Conservation (phyloP, 371 early-diverging fungal species). For the Paraphysoderma sedebokerense region DNA sequence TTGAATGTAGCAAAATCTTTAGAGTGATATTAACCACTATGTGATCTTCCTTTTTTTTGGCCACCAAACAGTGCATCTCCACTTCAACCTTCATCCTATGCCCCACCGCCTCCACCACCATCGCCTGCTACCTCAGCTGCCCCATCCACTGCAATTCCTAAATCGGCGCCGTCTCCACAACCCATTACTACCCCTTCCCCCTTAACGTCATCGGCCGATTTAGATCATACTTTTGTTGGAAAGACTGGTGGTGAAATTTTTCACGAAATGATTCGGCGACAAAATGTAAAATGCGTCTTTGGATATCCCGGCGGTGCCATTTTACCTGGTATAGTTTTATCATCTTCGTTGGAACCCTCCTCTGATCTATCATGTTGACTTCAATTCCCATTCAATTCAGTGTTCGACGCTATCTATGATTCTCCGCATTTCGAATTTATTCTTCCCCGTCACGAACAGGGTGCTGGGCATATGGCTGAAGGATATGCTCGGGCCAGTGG, state of each 20-base stretch:
- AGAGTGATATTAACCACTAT: too few relatives aligned
- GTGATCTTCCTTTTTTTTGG: too few relatives aligned
- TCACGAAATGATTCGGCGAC: constrained; percentile 93
- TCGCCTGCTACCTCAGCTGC: constrained; percentile 6
- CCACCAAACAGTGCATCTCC: neutral
- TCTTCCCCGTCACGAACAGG: constrained; percentile 92
- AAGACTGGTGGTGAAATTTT: constrained; percentile 96
- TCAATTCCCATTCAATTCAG: too few relatives aligned
- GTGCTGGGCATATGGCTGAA: constrained; percentile 96
- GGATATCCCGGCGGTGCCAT: constrained; percentile 97
- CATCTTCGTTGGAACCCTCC: too few relatives aligned
- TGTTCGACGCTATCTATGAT: constrained; percentile 93
- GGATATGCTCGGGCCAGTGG: constrained; percentile 90
- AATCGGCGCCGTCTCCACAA: constrained; percentile 2
- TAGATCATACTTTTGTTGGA: constrained; percentile 38
- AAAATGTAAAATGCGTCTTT: constrained; percentile 72
- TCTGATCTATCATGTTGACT: too few relatives aligned
- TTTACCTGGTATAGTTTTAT: too few relatives aligned
- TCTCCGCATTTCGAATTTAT: constrained; percentile 85
- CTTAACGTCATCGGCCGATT: neutral
- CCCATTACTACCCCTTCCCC: constrained; percentile 3
- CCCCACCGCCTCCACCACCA: constrained; percentile 5
- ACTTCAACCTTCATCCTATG: neutral
- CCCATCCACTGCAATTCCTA: neutral
- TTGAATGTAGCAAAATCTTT: too few relatives aligned